These are phyloP conservation scores for Simplicillium aogashimaense DNA, from an alignment of 2,329 filamentous ascomycete genomes.

Conservation along the genomic window DNA sequence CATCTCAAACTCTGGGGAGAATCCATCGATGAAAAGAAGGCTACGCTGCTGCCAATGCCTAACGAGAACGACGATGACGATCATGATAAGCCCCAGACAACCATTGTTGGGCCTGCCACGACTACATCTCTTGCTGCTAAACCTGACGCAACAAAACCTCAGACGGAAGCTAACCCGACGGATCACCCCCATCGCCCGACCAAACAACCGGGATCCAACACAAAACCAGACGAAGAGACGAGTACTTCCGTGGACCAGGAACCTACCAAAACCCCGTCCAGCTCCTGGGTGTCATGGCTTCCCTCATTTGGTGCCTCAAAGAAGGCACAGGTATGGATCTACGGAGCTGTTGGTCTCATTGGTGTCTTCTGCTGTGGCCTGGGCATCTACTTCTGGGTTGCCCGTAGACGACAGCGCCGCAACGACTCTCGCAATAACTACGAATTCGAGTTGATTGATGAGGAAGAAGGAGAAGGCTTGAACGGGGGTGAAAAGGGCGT, in stretches of 20 bases:
- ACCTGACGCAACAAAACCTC: conserved; percentile 26
- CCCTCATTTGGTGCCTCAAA: conserved; percentile 85
- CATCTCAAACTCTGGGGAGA: conserved; percentile 92
- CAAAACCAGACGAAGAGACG: conserved; percentile 10
- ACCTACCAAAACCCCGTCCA: conserved; percentile 44
- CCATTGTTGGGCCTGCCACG: conserved; percentile 15
- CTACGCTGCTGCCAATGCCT: conserved; percentile 70
- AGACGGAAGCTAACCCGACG: conserved; percentile 37
- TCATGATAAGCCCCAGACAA: conserved; percentile 58
- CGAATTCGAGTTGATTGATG: conserved; percentile 87
- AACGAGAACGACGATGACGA: conserved; percentile 75
- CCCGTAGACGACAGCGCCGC: conserved; percentile 64
- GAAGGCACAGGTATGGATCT: conserved; percentile 88
- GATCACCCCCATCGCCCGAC: conserved; percentile 57
- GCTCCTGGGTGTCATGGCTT: conserved; percentile 74
- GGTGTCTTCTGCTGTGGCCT: conserved; percentile 72
- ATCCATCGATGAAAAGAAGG: conserved; percentile 63
- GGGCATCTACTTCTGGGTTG: conserved; percentile 71
- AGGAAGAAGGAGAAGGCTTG: conserved; percentile 59
- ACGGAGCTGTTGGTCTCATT: conserved; percentile 75
- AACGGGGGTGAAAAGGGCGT: conserved; percentile 31
- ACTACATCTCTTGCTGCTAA: conserved; percentile 42
- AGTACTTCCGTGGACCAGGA: conserved; percentile 19
- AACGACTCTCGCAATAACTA: conserved; percentile 74
- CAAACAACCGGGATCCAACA: conserved; percentile 31